phyloP scores from a whole-genome alignment of 177 flowering plant genomes.

The Telopea speciosissima region DNA sequence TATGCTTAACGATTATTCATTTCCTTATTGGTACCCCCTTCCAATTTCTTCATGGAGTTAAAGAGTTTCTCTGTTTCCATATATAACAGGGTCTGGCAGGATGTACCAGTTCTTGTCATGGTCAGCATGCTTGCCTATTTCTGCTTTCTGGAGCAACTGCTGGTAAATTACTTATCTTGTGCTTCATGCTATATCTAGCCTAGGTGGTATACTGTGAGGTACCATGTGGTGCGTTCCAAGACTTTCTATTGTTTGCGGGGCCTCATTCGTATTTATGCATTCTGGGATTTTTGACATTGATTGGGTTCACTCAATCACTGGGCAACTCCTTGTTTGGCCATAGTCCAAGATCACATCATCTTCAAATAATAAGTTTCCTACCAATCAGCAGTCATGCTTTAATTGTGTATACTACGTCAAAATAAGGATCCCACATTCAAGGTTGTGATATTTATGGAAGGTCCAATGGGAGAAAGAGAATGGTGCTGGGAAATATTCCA shows the following conservation, averaged over 20 bases:
- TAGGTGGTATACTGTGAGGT: neutral
- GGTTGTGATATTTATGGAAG: neutral
- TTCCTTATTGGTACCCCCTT: neutral
- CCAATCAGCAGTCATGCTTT: too few relatives aligned
- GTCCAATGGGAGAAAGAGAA: neutral
- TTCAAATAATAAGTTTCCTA: too few relatives aligned
- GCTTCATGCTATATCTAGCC: neutral
- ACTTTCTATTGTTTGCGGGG: neutral
- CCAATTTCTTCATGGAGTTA: neutral
- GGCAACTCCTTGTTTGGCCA: neutral
- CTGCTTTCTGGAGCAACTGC: slow-evolving; percentile 19
- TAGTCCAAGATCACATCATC: neutral
- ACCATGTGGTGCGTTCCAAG: neutral
- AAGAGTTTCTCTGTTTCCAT: neutral
- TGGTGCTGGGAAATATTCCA: neutral
- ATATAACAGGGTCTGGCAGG: slow-evolving; percentile 18
- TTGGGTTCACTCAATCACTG: neutral
- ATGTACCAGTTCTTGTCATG: slow-evolving; percentile 16
- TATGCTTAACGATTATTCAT: too few relatives aligned
- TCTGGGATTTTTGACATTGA: neutral
- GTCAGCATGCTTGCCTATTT: slow-evolving; percentile 22
- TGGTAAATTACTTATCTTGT: slow-evolving; percentile 5
- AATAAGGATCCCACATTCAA: too few relatives aligned
- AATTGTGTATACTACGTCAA: neutral
- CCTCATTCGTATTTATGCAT: neutral